Evolutionary conservation across 345 rosid genomes (phyloP).

Genomic region (Lepidium africanum): DNA sequence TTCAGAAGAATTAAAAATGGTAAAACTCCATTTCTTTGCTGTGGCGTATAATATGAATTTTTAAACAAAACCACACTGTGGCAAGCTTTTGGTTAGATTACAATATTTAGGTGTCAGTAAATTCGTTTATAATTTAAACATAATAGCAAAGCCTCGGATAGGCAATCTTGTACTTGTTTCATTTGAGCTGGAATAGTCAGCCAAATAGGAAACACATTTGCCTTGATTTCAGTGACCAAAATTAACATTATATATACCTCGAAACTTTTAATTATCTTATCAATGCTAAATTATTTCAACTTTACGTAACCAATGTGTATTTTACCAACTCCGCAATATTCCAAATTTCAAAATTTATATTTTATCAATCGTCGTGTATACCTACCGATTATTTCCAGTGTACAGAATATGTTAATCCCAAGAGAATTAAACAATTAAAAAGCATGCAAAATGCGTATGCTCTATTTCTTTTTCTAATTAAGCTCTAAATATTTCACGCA

Average conservation of each 20-base stretch:
- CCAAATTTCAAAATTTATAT: conserved; percentile 8
- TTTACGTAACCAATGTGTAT: neutral
- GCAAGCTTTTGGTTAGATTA: too few relatives aligned
- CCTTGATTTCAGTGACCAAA: conserved; percentile 22
- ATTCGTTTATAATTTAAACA: too few relatives aligned
- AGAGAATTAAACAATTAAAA: neutral
- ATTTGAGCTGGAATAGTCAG: neutral
- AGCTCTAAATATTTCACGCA: neutral
- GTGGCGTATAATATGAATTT: too few relatives aligned
- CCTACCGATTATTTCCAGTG: conserved; percentile 2
- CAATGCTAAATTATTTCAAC: neutral
- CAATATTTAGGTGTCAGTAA: too few relatives aligned
- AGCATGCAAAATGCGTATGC: conserved; percentile 6
- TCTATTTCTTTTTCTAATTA: too few relatives aligned
- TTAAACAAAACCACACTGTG: too few relatives aligned
- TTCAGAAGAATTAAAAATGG: too few relatives aligned
- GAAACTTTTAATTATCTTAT: neutral
- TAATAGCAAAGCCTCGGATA: neutral
- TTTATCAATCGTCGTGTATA: neutral
- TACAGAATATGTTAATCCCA: neutral
- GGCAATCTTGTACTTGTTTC: neutral
- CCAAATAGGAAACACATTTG: neutral
- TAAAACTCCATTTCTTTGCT: too few relatives aligned
- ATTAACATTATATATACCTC: neutral
- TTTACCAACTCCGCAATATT: neutral